Evolutionary conservation across 108 stramenopile species (phyloP), one percentile per base, ranked within the genome.

Genomic region (Conticribra guillardii): DNA sequence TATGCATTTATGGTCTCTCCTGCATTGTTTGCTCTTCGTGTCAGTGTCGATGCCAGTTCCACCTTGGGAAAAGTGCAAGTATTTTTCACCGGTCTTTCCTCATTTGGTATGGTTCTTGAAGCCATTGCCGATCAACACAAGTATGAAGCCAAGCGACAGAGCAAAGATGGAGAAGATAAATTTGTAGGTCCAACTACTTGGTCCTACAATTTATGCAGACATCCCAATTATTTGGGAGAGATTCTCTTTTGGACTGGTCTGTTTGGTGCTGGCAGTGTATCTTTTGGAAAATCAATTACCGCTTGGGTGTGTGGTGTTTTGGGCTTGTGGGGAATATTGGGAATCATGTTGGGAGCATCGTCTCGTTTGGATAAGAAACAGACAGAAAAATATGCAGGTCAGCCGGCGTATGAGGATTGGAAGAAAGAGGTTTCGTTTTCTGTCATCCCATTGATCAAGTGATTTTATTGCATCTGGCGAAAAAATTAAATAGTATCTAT

Each of bases 171-270:
- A 16, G 50, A 37, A 49, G 54, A 55, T 16, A 67, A 60, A 24
- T 79, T 79, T 60, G 52, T 61, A 3, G 78, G 78, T 16, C 78
- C 78, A 3, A 58, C 70, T 14, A 67, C 59, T 4, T 73, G 72
- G 72, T 48, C 87, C 57, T 90, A 88, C 71, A 50, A 59, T n/a
- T 33, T 86, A 1, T 79, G 68, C 27, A 78, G 90, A 7, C 90
- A 91, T 74, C 90, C 90, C 29, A 91, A 91, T 34, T 91, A 89
- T 48, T 58, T 83, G 19, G 90, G 85, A 0, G 90, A 91, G 64
- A 77, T 89, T 0, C 46, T 89, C 32, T 87, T 84, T 80, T 91
- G 90, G 90, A 31, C 82, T 11, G 90, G 90, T 9, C 26, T 87
- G 1, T 84, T 79, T 54, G 58, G 82, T 17, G 73, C 60, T 5